phyloP scores from a whole-genome alignment of 2,329 filamentous ascomycete species.

The Fusarium anguioides region DNA sequence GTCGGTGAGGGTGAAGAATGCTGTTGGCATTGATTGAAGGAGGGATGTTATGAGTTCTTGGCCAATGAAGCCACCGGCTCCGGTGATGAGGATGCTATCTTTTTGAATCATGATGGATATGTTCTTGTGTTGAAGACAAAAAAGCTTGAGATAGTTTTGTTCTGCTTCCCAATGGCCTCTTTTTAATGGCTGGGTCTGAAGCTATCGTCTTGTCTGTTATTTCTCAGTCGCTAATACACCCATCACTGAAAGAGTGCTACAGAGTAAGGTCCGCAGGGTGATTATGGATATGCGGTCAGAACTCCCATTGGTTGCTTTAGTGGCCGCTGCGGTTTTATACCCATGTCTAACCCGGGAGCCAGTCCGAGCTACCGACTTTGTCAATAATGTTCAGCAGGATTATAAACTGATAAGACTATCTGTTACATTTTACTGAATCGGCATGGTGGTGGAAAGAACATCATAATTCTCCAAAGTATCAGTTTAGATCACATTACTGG shows the following conservation, averaged over 20 bases:
- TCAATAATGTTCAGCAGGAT: no score
- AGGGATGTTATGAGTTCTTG: constrained; percentile 69
- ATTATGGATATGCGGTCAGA: neutral
- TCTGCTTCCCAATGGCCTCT: neutral
- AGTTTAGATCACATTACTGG: no score
- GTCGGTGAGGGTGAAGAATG: constrained; percentile 66
- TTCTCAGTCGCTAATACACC: no score
- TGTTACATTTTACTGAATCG: no score
- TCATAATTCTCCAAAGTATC: no score
- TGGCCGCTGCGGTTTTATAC: rapidly evolving
- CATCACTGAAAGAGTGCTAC: neutral
- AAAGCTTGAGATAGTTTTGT: neutral
- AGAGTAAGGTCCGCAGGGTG: no score
- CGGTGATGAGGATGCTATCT: constrained; percentile 67
- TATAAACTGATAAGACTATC: no score
- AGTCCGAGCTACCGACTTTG: neutral
- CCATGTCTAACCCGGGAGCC: neutral
- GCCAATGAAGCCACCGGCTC: constrained; percentile 72
- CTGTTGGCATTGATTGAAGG: constrained; percentile 51
- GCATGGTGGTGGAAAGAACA: no score
- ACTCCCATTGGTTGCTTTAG: constrained; percentile 16
- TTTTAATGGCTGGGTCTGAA: neutral
- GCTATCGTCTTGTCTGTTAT: neutral
- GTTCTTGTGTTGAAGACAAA: no score
- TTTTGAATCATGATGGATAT: constrained; percentile 24